Evolutionary conservation across 208 protist species (phyloP).

Genomic region (Acanthamoeba lenticulata): DNA sequence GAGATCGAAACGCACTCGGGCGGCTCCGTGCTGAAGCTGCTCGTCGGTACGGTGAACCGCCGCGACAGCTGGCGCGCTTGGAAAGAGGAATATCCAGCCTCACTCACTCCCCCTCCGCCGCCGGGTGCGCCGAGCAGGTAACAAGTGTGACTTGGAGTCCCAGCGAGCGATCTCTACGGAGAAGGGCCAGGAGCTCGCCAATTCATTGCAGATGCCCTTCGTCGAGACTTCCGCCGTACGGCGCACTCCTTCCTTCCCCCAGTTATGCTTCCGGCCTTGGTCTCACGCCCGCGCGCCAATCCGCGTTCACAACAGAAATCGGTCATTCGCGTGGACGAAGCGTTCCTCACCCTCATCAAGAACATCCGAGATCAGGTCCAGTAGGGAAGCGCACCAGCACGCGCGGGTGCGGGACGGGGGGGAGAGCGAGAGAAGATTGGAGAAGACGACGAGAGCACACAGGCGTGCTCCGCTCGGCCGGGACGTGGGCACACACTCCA

Average conservation of each 20-base stretch:
- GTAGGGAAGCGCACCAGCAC: not conserved
- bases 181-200: constrained; percentile 93
- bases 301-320: not conserved
- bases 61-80: no score
- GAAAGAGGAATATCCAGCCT: no score
- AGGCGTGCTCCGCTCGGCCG: no score
- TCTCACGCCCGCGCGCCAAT: not conserved
- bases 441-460: no score
- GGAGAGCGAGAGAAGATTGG: no score
- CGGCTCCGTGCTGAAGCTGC: constrained; percentile 98
- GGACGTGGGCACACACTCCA: no score
- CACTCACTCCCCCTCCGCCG: no score
- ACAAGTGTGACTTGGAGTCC: constrained; percentile 97
- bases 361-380: not conserved
- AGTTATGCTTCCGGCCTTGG: not conserved
- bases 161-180: constrained; percentile 84
- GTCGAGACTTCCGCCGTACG: constrained; percentile 96
- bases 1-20: constrained; percentile 98
- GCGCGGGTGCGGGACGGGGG: no score
- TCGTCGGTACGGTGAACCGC: constrained; percentile 93
- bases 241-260: not conserved
- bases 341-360: constrained; percentile 39
- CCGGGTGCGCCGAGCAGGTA: constrained; percentile 75
- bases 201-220: constrained; percentile 97
- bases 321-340: not conserved